Evolutionary conservation across 768 basidiomycete genomes (phyloP).

Genomic region (Pleurotus citrinopileatus): DNA sequence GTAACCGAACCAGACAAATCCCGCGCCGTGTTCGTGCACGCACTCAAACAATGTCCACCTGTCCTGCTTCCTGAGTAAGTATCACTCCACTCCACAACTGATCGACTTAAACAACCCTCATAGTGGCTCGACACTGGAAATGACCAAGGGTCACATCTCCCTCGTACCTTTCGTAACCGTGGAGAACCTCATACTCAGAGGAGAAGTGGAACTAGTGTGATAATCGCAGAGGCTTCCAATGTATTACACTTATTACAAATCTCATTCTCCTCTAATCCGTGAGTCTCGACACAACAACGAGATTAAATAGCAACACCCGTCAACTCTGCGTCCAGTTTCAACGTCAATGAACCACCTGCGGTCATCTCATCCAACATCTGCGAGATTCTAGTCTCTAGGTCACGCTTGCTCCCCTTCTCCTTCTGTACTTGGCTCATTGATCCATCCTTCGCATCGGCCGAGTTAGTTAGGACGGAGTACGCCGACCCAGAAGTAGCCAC

Average conservation of each 20-base stretch:
- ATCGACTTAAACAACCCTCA: slow-evolving; percentile 10
- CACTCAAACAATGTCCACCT: slow-evolving; percentile 65
- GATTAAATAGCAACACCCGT: no score
- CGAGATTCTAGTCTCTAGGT: not conserved
- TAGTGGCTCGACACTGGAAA: slow-evolving; percentile 70
- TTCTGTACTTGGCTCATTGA: not conserved
- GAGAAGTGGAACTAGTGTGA: slow-evolving; percentile 74
- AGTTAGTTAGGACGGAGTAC: not conserved
- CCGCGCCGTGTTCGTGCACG: slow-evolving; percentile 79
- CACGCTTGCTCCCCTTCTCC: not conserved
- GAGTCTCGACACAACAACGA: no score
- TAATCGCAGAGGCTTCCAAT: no score
- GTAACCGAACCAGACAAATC: slow-evolving; percentile 77
- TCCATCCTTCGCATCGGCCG: not conserved
- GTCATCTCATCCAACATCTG: not conserved
- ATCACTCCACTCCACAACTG: not conserved
- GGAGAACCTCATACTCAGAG: slow-evolving; percentile 68
- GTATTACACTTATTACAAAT: no score
- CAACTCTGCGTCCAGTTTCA: no score
- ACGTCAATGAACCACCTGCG: not conserved
- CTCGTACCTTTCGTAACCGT: slow-evolving; percentile 74
- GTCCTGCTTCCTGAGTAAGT: slow-evolving; percentile 69
- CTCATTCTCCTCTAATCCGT: no score
- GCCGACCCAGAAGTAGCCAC: not conserved
- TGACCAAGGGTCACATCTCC: slow-evolving; percentile 81